Evolutionary conservation across 495 filamentous ascomycete genomes (phyloP), one percentile per base, ranked within the genome.

Genomic region (Aspergillus hancockii): DNA sequence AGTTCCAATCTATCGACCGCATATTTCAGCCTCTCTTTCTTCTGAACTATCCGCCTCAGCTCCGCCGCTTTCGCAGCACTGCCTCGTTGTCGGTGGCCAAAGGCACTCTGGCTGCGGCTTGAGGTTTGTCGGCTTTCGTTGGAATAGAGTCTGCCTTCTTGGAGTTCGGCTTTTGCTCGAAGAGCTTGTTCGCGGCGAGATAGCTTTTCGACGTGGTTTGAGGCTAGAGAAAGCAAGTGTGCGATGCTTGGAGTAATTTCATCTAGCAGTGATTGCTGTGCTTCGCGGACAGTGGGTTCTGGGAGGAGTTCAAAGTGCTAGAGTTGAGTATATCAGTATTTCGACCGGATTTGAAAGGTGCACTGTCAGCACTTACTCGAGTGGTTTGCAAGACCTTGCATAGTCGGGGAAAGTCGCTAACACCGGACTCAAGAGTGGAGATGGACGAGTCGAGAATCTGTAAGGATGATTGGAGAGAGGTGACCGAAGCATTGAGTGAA

Each of bases 241-340:
- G 80, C 75, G 61, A 93, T 86, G 72, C 90, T 90, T 14, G 90
- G 90, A 14, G 81, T 83, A 54, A 93, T 89, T 68, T 91, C 88
- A 59, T 86, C 84, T 25, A 86, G 81, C 22, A 93, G 81, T 25
- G 83, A 73, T 51, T 81, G 75, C 75, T 93, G 90, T 0, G 90
- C 90, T 63, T 84, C 71, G 57, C 79, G 78, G 22, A 93, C 79
- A 47, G 84, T 83, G 25, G 85, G 80, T 64, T 88, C 85, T 23
- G 90, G 84, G 36, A 90, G 83, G 36, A 92, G 81, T 69, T 93
- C 90, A 71, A 92, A 93, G 74, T 92, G 90, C 87, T 90, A 62
- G 43, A 49, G n/a, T 32, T 47, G 18, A 2, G 49, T 13, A 9
- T 52, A 45, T 31, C 52, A 43, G 18, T 36, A 53, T 50, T 25